Base-by-base conservation (phyloP, 2,329 filamentous ascomycete genomes). In the Epichloe amarillans region DNA sequence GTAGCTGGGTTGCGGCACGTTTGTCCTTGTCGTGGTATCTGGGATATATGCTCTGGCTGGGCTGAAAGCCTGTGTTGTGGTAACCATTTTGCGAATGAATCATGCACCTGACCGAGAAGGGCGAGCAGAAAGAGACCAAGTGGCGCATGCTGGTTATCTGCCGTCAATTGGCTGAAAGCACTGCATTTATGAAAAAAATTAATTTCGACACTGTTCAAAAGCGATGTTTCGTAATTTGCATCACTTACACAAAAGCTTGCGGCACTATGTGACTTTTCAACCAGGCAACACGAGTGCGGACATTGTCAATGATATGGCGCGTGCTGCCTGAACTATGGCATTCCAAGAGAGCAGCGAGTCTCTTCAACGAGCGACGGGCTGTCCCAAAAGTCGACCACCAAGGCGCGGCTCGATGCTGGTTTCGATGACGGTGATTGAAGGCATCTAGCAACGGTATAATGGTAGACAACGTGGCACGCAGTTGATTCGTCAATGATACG, bases 371-470 rank as follows among this genome's bases (percentile, higher is more conserved):
- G 45, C 86, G 84, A 37, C 87, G 81, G 56, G 96, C 75, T 56
- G 84, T 75, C 49, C 76, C 76, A 54, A 96, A 80, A 59, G 81
- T 79, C 15, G 69, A 64, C 80, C 86, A 97, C 91, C 91, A 98
- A 62, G 81, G 79, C 33, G 83, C 78, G 55, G 77, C 74, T 50
- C 82, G 82, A 66, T 97, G 91, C 69, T 97, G 91, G 70, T 96
- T 97, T 62, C 83, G 84, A 72, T 96, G 93, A 60, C 89, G 87
- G 64, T 88, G 82, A 66, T 83, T 79, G 60, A 94, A 79, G 57
- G 86, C 77, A 60, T 84, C 74, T 43, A 96, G 79, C 45, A 90
- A 68, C 47, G 76, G 64, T 30, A 70, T 58, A 30, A 74, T 61
- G 2, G 71, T 63, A 3, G 59, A 52, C 42, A 79, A 67, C 26